A percentile compares a stretch with the other conserved stretches of the same genome.
These are phyloP conservation scores for Poa pratensis DNA, from an alignment of 176 grass and related monocot species.

Conservation along the genomic window DNA sequence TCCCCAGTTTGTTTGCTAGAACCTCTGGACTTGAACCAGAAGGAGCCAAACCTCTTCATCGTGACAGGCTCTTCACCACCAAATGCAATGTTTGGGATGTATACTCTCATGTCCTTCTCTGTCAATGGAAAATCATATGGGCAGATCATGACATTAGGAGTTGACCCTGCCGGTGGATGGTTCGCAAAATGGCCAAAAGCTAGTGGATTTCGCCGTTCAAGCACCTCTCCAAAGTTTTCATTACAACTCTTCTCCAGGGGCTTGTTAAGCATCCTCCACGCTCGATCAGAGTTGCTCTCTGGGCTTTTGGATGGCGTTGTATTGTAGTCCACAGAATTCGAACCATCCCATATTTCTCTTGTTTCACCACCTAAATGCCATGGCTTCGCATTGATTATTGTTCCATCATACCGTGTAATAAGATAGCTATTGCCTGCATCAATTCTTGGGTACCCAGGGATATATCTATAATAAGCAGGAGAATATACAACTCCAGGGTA, in stretches of 20 bases:
- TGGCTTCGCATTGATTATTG: conserved; percentile 84
- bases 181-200: conserved; percentile 94
- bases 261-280: conserved; percentile 81
- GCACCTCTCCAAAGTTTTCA: conserved; percentile 61
- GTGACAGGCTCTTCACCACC: conserved; percentile 60
- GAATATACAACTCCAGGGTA: conserved; percentile 94
- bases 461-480: conserved; percentile 90
- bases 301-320: conserved; percentile 39
- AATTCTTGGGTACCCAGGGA: conserved; percentile 91
- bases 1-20: conserved; percentile 46
- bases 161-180: conserved; percentile 70
- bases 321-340: conserved; percentile 39
- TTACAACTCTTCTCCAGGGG: conserved; percentile 55
- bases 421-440: conserved; percentile 80
- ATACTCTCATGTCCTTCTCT: conserved; percentile 84
- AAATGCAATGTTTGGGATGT: conserved; percentile 82
- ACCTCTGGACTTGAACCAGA: conserved; percentile 85
- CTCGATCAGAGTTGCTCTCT: conserved; percentile 58
- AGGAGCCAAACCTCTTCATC: conserved; percentile 85
- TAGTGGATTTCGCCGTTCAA: conserved; percentile 87
- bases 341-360: conserved; percentile 84
- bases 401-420: conserved; percentile 91
- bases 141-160: conserved; percentile 90
- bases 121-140: conserved; percentile 84
- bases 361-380: conserved; percentile 69